Evolutionary conservation across 257 asterid genomes (phyloP).

Genomic region (Solanum peruvianum): DNA sequence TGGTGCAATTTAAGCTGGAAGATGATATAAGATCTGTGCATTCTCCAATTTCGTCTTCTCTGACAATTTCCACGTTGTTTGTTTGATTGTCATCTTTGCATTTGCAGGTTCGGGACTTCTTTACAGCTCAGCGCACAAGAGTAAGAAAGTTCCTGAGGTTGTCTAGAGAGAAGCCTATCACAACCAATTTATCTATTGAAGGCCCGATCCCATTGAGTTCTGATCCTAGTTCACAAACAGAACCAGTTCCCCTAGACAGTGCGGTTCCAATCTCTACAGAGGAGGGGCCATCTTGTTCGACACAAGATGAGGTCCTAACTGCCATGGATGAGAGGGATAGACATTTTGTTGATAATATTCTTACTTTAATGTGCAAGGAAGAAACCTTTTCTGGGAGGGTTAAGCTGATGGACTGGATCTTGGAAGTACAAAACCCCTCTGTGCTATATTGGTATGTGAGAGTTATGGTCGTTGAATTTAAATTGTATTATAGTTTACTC

Average conservation of each 20-base stretch:
- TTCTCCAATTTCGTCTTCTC: background rate
- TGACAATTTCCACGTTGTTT: background rate
- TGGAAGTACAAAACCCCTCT: constrained; percentile 56
- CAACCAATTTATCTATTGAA: constrained; percentile 28
- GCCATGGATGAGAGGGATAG: constrained; percentile 52
- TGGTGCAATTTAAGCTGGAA: background rate
- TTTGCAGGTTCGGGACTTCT: constrained; percentile 79
- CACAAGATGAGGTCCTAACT: constrained; percentile 35
- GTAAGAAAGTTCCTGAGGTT: constrained; percentile 69
- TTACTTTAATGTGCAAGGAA: constrained; percentile 75
- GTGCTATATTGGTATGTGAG: constrained; percentile 57
- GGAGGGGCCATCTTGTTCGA: constrained; percentile 53
- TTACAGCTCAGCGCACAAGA: constrained; percentile 63
- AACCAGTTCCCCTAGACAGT: constrained; percentile 54
- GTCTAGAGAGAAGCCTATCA: constrained; percentile 51
- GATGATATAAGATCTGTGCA: background rate
- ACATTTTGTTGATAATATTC: constrained; percentile 53
- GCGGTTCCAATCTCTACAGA: constrained; percentile 38
- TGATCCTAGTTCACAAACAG: constrained; percentile 29
- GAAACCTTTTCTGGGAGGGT: constrained; percentile 84
- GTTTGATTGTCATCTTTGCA: background rate
- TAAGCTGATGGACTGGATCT: constrained; percentile 78
- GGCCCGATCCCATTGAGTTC: constrained; percentile 24
- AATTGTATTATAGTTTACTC: background rate
- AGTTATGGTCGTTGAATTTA: background rate